Evolutionary conservation across 1,139 yeast genomes (phyloP), one percentile per base, ranked within the genome.

Genomic region (Geotrichum fermentans): DNA sequence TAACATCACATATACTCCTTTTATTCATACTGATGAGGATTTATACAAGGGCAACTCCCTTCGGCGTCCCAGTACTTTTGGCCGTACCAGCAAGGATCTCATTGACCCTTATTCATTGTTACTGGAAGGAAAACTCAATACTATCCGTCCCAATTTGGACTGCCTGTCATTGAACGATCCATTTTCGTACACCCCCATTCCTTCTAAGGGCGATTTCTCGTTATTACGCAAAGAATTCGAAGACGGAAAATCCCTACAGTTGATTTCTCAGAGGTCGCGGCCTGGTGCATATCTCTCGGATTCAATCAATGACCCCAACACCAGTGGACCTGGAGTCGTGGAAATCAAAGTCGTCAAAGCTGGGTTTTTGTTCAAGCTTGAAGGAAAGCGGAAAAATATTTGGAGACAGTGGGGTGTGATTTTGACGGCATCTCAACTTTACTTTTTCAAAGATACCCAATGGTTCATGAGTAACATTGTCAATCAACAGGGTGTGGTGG

Each of bases 1-100:
- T 57, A 83, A 83, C 58, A 77, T 81, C 42, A 77, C 81, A 0
- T 72, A 72, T 48, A 66, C 77, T 2, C 83, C 81, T 13, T 80
- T 82, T 50, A 64, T 70, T 18, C 70, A 67, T 28, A 60, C 68
- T 16, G 70, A 67, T 21, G 72, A 68, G 36, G 72, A 68, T 16
- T 52, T 53, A 11, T 28, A 22, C 14, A 49, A 47, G 28, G 28
- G 39, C 33, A 43, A 52, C 7, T 53, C 60, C 55, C 44, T 52
- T 11, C 53, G 58, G 32, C 51, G 64, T 17, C 52, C 53, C 28
- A 49, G 57, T 17, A 50, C 64, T 16, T 57, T 66, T 50, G 57
- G 58, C 5, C 51, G 64, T 22, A 55, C 56, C n/a, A 52, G 52
- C 34, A 64, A 67, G 43, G 72, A 69, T 32, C 53, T 61, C 30